A percentile compares a stretch with the other conserved stretches of the same genome.
Conservation (phyloP, 106 monocot species). For the Platanthera zijinensis region DNA sequence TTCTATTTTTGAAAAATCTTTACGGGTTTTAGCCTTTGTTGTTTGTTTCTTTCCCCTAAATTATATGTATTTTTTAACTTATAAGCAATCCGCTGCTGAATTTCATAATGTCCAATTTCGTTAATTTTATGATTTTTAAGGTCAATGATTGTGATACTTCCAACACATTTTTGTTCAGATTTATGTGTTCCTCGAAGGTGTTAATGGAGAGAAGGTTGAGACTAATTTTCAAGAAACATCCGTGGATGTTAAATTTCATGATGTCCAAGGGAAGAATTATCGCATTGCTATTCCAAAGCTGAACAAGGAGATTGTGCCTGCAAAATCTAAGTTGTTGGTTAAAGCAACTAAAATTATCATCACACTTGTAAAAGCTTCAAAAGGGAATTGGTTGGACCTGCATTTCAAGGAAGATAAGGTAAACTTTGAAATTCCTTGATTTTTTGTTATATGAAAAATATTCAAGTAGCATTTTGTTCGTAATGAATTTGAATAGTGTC, state of each 20-base stretch:
- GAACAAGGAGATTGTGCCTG: constrained; percentile 70
- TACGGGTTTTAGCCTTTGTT: no score
- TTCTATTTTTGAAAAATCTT: no score
- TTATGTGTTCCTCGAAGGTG: constrained; percentile 61
- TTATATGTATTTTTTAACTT: no score
- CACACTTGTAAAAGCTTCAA: constrained; percentile 55
- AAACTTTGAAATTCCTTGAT: not conserved
- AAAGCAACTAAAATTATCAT: constrained; percentile 54
- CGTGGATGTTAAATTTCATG: constrained; percentile 58
- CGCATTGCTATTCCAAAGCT: constrained; percentile 52
- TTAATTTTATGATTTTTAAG: no score
- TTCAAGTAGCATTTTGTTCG: not conserved
- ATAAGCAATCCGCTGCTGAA: no score
- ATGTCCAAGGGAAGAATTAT: constrained; percentile 67
- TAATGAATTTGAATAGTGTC: not conserved
- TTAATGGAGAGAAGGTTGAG: constrained; percentile 40
- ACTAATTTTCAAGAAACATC: constrained; percentile 39
- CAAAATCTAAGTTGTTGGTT: constrained; percentile 50
- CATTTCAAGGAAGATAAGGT: constrained; percentile 76
- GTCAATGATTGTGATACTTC: not conserved
- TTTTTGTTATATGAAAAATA: not conserved
- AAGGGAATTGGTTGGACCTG: constrained; percentile 64
- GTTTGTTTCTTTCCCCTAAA: no score
- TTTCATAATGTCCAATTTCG: no score
- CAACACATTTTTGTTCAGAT: constrained; percentile 22